Evolutionary conservation across 345 rosid species (phyloP).

Genomic region (Hibiscus trionum): DNA sequence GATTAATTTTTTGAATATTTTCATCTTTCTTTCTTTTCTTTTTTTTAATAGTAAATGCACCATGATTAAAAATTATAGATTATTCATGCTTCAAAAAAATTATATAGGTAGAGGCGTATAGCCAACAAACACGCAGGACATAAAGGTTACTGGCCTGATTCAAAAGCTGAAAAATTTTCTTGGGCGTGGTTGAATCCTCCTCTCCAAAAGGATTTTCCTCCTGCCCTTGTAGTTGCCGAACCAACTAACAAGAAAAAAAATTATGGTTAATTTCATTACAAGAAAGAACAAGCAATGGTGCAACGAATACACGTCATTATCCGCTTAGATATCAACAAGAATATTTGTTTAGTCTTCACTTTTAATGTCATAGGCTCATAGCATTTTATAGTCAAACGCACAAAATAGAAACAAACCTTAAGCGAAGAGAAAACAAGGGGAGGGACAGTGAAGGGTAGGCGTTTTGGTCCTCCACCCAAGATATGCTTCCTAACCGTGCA

Average conservation of each 20-base stretch:
- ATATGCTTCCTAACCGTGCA: conserved; percentile 70
- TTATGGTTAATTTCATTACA: conserved; percentile 14
- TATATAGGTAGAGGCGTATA: not conserved
- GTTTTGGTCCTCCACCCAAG: conserved; percentile 86
- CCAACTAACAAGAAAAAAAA: conserved; percentile 4
- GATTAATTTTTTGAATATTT: not conserved
- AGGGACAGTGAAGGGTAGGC: conserved; percentile 84
- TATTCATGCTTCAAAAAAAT: not conserved
- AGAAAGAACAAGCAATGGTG: not conserved
- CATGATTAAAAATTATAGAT: not conserved
- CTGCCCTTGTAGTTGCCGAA: conserved; percentile 75
- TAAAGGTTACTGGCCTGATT: conserved; percentile 49
- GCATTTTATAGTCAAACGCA: not conserved
- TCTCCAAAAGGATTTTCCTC: conserved; percentile 95
- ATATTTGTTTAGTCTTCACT: not conserved
- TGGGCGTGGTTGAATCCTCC: conserved; percentile 49
- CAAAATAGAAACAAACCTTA: conserved; percentile 40
- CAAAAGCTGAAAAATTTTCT: conserved; percentile 84
- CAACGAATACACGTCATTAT: not conserved
- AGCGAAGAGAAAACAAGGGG: conserved; percentile 66
- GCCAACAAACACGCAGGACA: not conserved
- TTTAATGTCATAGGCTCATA: not conserved
- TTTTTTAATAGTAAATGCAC: not conserved
- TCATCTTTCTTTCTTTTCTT: too few relatives aligned
- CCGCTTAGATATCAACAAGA: not conserved